These are phyloP conservation scores for Aegilops bicornis DNA, from an alignment of 176 grass and related monocot species.

Conservation along the genomic window DNA sequence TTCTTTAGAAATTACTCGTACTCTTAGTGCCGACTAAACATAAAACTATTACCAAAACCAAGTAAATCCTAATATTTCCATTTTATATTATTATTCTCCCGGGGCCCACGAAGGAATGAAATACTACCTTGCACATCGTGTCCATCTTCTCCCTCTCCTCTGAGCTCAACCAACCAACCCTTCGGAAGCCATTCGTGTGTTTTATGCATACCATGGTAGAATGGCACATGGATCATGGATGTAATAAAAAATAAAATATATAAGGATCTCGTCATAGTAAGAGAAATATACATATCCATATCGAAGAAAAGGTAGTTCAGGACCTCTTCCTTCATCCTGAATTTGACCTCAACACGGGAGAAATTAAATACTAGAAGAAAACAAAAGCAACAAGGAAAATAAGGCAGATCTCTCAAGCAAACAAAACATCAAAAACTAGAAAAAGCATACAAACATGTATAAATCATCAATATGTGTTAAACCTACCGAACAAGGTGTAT, in stretches of 20 bases:
- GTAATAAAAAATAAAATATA: too few species aligned
- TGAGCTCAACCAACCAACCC: constrained; percentile 42
- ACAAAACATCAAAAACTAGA: background rate
- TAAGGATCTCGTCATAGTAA: too few species aligned
- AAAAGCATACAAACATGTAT: background rate
- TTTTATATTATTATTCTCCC: too few species aligned
- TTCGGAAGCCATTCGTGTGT: background rate
- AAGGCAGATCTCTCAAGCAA: background rate
- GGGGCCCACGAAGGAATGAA: background rate
- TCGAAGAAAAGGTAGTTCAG: constrained; percentile 20
- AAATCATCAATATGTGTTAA: background rate
- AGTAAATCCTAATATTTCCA: background rate
- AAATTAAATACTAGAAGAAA: constrained; percentile 34
- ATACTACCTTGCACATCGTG: constrained; percentile 50
- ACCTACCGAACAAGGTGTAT: too few species aligned
- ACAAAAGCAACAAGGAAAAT: background rate
- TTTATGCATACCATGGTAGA: background rate
- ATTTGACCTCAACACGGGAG: constrained; percentile 26
- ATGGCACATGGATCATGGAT: background rate
- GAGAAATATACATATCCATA: constrained; percentile 11
- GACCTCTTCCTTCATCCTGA: constrained; percentile 25
- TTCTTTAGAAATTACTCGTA: constrained; percentile 28
- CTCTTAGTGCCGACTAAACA: background rate
- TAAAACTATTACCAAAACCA: background rate
- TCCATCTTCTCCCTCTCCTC: constrained; percentile 30